phyloP scores from a whole-genome alignment of 2,329 filamentous ascomycete genomes.

The Aphanoascus verrucosus region DNA sequence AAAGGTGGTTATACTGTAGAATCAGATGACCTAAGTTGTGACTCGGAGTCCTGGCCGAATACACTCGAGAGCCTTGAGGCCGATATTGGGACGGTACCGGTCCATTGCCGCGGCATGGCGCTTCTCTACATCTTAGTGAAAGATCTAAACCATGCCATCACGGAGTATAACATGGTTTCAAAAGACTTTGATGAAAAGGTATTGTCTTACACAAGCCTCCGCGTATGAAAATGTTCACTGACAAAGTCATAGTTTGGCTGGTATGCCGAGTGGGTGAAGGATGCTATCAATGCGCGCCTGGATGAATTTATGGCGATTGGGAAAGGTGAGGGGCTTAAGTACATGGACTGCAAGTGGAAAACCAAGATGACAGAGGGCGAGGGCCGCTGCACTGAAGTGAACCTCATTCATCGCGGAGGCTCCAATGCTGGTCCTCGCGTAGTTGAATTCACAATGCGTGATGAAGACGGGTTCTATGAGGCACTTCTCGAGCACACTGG shows the following conservation, averaged over 20 bases:
- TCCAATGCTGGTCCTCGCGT: background rate
- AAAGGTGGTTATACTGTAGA: background rate
- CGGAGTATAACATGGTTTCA: background rate
- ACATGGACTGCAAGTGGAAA: slow-evolving; percentile 8
- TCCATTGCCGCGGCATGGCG: background rate
- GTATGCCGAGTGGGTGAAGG: slow-evolving; percentile 6
- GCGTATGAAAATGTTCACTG: background rate
- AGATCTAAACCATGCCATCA: background rate
- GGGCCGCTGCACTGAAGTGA: background rate
- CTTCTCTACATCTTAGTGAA: background rate
- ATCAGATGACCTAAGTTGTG: background rate
- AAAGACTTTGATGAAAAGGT: background rate
- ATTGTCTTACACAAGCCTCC: background rate
- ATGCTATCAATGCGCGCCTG: background rate
- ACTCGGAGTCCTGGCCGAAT: background rate
- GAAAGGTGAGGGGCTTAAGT: slow-evolving; percentile 1
- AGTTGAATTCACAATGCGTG: background rate
- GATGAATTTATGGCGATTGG: background rate
- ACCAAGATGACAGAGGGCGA: background rate
- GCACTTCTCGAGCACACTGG: background rate
- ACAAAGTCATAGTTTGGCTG: slow-evolving; percentile 1
- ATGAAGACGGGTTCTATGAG: slow-evolving; percentile 1
- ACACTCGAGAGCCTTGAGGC: background rate
- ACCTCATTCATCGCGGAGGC: background rate
- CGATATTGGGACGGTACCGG: background rate